These are phyloP conservation scores for Nicotiana sylvestris DNA, from an alignment of 257 asterid species.

Conservation along the genomic window DNA sequence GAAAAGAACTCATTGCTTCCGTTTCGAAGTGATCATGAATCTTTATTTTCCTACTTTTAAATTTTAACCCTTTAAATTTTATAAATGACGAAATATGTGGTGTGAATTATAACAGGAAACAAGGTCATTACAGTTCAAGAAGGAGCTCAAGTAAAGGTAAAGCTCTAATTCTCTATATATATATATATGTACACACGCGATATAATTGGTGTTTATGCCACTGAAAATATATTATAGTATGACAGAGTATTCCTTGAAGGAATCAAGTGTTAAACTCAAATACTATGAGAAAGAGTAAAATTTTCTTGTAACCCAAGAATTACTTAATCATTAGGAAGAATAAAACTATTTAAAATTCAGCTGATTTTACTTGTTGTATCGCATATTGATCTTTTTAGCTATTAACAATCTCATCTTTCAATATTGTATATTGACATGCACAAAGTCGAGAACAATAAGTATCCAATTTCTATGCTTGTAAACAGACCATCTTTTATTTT, in stretches of 20 bases:
- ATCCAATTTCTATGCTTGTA: neutral
- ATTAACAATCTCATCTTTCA: neutral
- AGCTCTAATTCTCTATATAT: neutral
- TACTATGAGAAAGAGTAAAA: neutral
- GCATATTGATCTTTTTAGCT: neutral
- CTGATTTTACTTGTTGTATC: too few species aligned
- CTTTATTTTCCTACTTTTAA: neutral
- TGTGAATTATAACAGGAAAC: slow-evolving; percentile 4
- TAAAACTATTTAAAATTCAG: too few species aligned
- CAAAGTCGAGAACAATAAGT: neutral
- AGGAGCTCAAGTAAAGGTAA: slow-evolving; percentile 3
- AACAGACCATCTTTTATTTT: neutral
- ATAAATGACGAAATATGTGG: neutral
- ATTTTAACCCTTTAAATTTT: neutral
- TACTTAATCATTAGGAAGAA: too few species aligned
- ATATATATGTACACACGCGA: too few species aligned
- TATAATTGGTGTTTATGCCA: neutral
- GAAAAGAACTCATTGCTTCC: neutral
- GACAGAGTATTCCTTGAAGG: neutral
- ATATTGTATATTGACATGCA: neutral
- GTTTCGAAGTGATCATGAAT: neutral
- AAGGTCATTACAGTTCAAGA: neutral
- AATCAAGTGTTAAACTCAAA: neutral
- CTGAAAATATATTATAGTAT: neutral
- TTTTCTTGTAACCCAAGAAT: neutral